phyloP scores from a whole-genome alignment of 2,329 filamentous ascomycete species.

The Pezicula neosporulosa region DNA sequence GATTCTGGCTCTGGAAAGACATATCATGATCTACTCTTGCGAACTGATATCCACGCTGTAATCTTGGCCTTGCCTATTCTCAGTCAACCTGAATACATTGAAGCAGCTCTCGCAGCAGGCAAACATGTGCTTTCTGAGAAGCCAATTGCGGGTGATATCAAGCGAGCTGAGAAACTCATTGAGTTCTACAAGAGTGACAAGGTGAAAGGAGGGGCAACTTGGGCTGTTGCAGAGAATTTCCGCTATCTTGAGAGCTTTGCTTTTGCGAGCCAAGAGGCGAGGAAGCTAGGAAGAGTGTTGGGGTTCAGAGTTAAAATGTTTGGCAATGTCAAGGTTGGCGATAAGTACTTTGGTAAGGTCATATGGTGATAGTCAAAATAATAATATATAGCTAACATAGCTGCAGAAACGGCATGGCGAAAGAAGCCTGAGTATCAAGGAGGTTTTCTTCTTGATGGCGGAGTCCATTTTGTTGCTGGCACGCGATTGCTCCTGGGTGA shows the following conservation, averaged over 20 bases:
- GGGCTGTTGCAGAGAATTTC: slow-evolving; percentile 71
- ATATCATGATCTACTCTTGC: slow-evolving; percentile 39
- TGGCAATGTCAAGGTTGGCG: slow-evolving; percentile 38
- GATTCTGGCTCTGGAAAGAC: slow-evolving; percentile 27
- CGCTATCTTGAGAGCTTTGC: slow-evolving; percentile 56
- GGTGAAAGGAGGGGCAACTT: slow-evolving; percentile 35
- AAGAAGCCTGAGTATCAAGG: slow-evolving; percentile 69
- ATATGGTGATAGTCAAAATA: not conserved
- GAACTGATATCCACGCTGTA: slow-evolving; percentile 28
- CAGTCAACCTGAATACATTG: slow-evolving; percentile 44
- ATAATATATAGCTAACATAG: slow-evolving; percentile 2
- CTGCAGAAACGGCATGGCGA: slow-evolving; percentile 54
- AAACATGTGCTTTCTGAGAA: slow-evolving; percentile 55
- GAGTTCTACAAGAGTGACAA: slow-evolving; percentile 38
- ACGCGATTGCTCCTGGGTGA: slow-evolving; percentile 55
- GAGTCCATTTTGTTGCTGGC: slow-evolving; percentile 68
- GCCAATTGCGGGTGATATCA: slow-evolving; percentile 46
- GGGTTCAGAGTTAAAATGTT: slow-evolving; percentile 48
- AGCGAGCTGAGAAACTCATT: slow-evolving; percentile 44
- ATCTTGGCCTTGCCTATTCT: slow-evolving; percentile 46
- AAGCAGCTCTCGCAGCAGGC: slow-evolving; percentile 43
- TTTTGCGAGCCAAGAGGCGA: slow-evolving; percentile 46
- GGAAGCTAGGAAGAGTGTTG: slow-evolving; percentile 49
- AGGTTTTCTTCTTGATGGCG: slow-evolving; percentile 73
- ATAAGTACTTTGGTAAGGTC: slow-evolving; percentile 40